Evolutionary conservation across 805 yeast species (phyloP).

Genomic region (Schwanniomyces polymorphus): DNA sequence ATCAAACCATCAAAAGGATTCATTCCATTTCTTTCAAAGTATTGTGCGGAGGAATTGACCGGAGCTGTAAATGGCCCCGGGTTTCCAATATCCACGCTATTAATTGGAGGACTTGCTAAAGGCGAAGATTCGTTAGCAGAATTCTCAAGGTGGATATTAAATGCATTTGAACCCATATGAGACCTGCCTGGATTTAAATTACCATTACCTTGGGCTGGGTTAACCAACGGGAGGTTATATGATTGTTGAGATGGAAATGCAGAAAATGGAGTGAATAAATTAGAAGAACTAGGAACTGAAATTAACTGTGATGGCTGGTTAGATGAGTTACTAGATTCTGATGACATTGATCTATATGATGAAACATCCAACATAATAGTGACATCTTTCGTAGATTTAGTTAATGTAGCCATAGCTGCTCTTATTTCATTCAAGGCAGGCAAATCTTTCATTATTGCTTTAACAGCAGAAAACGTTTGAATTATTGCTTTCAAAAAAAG

Average conservation of each 20-base stretch:
- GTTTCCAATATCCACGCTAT: neutral
- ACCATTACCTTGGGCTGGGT: conserved; percentile 6
- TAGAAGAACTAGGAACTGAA: conserved; percentile 32
- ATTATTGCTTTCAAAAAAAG: conserved; percentile 80
- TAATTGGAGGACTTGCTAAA: conserved; percentile 1
- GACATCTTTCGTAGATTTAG: conserved; percentile 88
- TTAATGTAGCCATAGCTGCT: conserved; percentile 75
- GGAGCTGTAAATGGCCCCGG: conserved; percentile 22
- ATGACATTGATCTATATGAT: conserved; percentile 29
- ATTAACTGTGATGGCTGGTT: conserved; percentile 23
- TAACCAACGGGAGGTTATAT: conserved; percentile 5
- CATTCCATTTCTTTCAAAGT: conserved; percentile 33
- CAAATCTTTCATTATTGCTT: conserved; percentile 76
- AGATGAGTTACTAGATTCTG: conserved; percentile 13
- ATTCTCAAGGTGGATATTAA: neutral
- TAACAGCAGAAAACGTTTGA: conserved; percentile 79
- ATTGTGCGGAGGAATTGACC: conserved; percentile 31
- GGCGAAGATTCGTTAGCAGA: conserved; percentile 1
- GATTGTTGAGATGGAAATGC: conserved; percentile 21
- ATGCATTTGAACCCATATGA: conserved; percentile 10
- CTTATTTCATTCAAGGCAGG: conserved; percentile 79
- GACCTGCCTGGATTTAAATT: conserved; percentile 17
- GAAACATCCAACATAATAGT: conserved; percentile 74
- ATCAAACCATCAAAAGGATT: conserved; percentile 42
- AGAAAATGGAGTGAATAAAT: conserved; percentile 29